Evolutionary conservation across 768 basidiomycete species (phyloP).

Genomic region (Coprinellus aureogranulatus): DNA sequence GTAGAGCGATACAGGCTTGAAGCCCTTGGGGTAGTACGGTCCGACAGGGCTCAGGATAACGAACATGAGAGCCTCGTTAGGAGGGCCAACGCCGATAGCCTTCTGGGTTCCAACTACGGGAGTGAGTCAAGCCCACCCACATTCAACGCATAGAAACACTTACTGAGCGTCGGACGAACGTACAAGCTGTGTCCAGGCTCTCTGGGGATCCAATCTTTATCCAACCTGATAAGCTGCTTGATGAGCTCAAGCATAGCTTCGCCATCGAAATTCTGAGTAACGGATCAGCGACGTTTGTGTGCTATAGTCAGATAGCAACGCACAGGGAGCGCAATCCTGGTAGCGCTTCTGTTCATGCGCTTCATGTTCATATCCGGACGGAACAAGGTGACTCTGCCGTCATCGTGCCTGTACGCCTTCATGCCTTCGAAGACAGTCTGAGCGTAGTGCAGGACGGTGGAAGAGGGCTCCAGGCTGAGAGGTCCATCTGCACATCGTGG

Average conservation of each 20-base stretch:
- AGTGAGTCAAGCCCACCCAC: background rate
- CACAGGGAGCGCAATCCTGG: constrained; percentile 74
- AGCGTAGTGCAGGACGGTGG: constrained; percentile 88
- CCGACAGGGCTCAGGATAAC: constrained; percentile 83
- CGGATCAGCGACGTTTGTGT: background rate
- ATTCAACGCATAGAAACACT: constrained; percentile 10
- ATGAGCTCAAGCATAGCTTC: constrained; percentile 74
- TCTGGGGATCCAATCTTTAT: constrained; percentile 89
- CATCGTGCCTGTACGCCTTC: constrained; percentile 82
- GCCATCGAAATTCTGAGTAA: constrained; percentile 68
- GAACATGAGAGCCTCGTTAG: constrained; percentile 79
- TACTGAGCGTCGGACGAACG: constrained; percentile 77
- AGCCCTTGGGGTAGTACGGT: constrained; percentile 82
- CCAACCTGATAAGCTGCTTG: constrained; percentile 79
- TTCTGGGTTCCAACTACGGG: constrained; percentile 61
- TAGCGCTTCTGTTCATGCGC: constrained; percentile 85
- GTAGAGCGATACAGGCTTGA: constrained; percentile 87
- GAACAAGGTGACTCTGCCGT: constrained; percentile 79
- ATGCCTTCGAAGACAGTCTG: constrained; percentile 90
- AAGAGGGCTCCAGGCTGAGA: constrained; percentile 69
- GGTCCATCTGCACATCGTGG: constrained; percentile 57
- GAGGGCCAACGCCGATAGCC: constrained; percentile 69
- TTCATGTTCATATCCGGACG: constrained; percentile 98
- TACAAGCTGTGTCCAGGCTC: constrained; percentile 89
- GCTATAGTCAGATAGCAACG: constrained; percentile 20